Evolutionary conservation across 352 stramenopile species (phyloP).

Genomic region (Blastocystis sp.): DNA sequence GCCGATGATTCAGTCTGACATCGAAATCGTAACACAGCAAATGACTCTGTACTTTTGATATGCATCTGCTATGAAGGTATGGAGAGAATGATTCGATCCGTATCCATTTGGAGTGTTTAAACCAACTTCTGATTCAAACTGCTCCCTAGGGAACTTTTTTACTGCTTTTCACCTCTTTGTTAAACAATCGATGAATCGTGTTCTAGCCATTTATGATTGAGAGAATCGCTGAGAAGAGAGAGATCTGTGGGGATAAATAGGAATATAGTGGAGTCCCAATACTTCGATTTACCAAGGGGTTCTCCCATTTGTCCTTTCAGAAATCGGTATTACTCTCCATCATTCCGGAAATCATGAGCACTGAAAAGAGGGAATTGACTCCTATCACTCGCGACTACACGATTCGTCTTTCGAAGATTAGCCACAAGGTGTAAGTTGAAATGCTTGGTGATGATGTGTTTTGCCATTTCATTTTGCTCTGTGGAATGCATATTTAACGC

Average conservation of each 20-base stretch:
- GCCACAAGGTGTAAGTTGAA: conserved; percentile 74
- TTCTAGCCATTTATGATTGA: neutral
- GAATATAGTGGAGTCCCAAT: neutral
- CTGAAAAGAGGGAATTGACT: conserved; percentile 62
- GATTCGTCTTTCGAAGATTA: conserved; percentile 95
- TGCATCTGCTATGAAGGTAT: neutral
- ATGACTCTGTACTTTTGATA: neutral
- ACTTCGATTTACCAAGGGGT: neutral
- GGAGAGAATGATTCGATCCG: conserved; percentile 6
- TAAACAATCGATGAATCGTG: neutral
- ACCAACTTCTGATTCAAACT: neutral
- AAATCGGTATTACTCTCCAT: conserved; percentile 39
- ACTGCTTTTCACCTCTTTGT: neutral
- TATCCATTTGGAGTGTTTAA: neutral
- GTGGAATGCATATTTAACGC: conserved; percentile 65
- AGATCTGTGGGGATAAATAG: no score
- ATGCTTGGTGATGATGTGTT: conserved; percentile 64
- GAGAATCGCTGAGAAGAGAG: no score
- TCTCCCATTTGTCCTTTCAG: neutral
- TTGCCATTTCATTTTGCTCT: neutral
- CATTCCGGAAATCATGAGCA: neutral
- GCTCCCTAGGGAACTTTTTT: neutral
- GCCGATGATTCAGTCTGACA: neutral
- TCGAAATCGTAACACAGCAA: neutral
- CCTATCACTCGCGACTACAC: conserved; percentile 92